phyloP scores from a whole-genome alignment of 805 yeast species.

The Lipomyces starkeyi region DNA sequence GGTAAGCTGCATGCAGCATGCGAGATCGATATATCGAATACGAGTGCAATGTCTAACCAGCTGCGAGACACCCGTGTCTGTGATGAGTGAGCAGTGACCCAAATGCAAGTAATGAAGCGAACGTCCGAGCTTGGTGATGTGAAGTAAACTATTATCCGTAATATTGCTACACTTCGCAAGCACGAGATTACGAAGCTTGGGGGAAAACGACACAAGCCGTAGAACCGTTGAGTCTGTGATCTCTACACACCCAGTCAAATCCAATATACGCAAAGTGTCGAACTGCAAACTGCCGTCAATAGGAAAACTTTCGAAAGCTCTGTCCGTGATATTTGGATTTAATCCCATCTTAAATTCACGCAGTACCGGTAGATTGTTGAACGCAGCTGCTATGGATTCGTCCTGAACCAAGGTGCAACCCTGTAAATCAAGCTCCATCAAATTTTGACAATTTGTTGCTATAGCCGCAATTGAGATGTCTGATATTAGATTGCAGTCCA shows the following conservation, averaged over 20 bases:
- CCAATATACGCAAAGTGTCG: conserved; percentile 78
- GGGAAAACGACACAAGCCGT: conserved; percentile 74
- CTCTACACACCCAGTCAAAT: conserved; percentile 80
- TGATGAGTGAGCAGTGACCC: conserved; percentile 90
- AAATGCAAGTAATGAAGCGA: conserved; percentile 87
- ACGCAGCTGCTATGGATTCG: conserved; percentile 60
- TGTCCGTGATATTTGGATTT: conserved; percentile 71
- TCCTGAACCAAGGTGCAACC: conserved; percentile 78
- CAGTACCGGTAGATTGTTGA: conserved; percentile 68
- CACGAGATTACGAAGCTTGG: conserved; percentile 84
- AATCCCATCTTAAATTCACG: conserved; percentile 79
- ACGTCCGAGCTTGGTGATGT: conserved; percentile 74
- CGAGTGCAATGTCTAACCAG: conserved; percentile 80
- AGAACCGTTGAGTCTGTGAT: conserved; percentile 82
- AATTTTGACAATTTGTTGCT: conserved; percentile 72
- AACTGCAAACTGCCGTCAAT: conserved; percentile 31
- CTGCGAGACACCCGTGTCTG: conserved; percentile 82
- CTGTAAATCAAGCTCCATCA: conserved; percentile 90
- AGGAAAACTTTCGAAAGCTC: conserved; percentile 53
- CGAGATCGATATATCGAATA: conserved; percentile 90
- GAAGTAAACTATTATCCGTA: conserved; percentile 78
- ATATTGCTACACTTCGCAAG: conserved; percentile 86
- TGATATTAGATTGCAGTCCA: conserved; percentile 69
- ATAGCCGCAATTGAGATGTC: conserved; percentile 66
- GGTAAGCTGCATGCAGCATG: conserved; percentile 90